Evolutionary conservation across 2,329 filamentous ascomycete species (phyloP).

Genomic region (Paraconiothyrium sp.): DNA sequence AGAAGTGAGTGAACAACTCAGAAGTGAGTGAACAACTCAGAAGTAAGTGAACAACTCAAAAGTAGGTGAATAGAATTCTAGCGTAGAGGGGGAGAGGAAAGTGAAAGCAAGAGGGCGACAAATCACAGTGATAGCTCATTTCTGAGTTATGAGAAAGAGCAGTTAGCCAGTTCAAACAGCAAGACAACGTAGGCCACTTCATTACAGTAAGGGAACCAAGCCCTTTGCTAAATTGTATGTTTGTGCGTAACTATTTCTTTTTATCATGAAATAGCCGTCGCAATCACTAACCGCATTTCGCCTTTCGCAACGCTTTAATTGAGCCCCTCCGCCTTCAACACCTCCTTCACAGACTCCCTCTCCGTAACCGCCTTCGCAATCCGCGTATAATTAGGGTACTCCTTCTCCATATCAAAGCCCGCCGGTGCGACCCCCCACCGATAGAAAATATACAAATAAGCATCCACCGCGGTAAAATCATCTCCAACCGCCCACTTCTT

Average conservation of each 20-base stretch:
- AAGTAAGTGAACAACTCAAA: too few relatives aligned
- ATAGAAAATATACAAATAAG: constrained; percentile 34
- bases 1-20: too few relatives aligned
- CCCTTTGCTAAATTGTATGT: too few relatives aligned
- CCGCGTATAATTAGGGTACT: constrained; percentile 27
- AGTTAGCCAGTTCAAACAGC: too few relatives aligned
- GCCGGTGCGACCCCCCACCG: constrained; percentile 26
- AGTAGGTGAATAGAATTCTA: too few relatives aligned
- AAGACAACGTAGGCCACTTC: too few relatives aligned
- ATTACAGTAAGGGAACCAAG: too few relatives aligned
- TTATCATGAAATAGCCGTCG: neutral
- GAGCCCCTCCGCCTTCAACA: constrained; percentile 23
- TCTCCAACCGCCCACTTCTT: constrained; percentile 28
- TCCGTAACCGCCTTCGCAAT: constrained; percentile 21
- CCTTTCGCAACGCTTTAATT: neutral
- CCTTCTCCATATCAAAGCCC: constrained; percentile 25
- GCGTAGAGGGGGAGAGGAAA: too few relatives aligned
- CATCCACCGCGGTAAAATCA: constrained; percentile 29
- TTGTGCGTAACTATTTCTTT: neutral
- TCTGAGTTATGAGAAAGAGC: too few relatives aligned
- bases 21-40: too few relatives aligned
- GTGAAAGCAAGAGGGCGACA: too few relatives aligned
- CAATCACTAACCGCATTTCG: neutral
- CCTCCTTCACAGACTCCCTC: constrained; percentile 23
- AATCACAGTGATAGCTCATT: too few relatives aligned